Evolutionary conservation across 768 basidiomycete genomes (phyloP).

Genomic region (Collybiopsis luxurians): DNA sequence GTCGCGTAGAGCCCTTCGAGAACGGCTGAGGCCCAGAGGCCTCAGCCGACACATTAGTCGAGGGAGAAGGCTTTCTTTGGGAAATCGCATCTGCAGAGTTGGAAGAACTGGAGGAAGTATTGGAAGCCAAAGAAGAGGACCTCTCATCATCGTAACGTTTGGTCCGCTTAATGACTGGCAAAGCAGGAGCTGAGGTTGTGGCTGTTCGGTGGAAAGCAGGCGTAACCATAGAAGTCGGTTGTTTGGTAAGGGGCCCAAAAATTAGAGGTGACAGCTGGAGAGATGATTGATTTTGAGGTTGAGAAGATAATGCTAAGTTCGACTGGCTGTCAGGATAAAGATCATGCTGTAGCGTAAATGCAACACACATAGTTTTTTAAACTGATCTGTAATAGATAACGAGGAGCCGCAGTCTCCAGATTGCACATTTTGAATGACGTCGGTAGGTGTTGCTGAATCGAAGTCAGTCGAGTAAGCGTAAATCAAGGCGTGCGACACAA

Average conservation of each 20-base stretch:
- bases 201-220: conserved; percentile 20
- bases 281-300: neutral
- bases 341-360: too few relatives aligned
- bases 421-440: neutral
- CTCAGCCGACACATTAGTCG: neutral
- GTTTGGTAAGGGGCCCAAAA: neutral
- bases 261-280: neutral
- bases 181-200: conserved; percentile 31
- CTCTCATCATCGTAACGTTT: conserved; percentile 18
- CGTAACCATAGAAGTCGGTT: conserved; percentile 7
- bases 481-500: neutral
- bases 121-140: conserved; percentile 13
- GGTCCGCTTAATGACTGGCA: conserved; percentile 47
- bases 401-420: neutral
- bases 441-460: neutral
- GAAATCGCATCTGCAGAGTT: neutral
- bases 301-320: neutral
- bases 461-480: neutral
- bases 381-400: neutral
- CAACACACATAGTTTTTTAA: neutral
- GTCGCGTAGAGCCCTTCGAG: conserved; percentile 10
- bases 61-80: neutral
- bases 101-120: neutral
- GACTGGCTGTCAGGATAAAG: too few relatives aligned
- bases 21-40: neutral